Base-by-base conservation (phyloP, 148 eudicot genomes). In the Fagopyrum homotropicum region DNA sequence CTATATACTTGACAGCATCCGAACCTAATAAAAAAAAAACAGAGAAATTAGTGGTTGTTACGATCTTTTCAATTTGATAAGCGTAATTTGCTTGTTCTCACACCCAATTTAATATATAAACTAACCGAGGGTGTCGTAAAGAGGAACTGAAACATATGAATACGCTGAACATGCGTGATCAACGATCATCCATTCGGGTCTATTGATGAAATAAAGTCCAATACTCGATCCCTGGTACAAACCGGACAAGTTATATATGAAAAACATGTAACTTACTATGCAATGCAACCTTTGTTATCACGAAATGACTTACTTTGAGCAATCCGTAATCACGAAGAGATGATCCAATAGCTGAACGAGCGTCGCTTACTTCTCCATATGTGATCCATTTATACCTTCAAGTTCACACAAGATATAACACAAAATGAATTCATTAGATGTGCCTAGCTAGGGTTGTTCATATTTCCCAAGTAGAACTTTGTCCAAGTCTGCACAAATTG, bases 121-220 rank as follows among this genome's bases (percentile, higher is more conserved):
- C 89, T 57, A 77, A 89, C 98, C 98, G 78, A 94, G 90, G 44
- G 98, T 94, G 75, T 94, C 98, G 76, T 94, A 94, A 74, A 94
- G 81, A 73, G 98, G 98, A 70, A 94, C 97, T 76, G 98, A 91
- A 66, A 83, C 75, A 75, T 80, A 89, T 3, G 98, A 94, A 86
- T 91, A 94, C 47, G 97, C 93, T 9, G 97, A 87, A 87, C 98
- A 94, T 55, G 95, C 95, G 81, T 94, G 97, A 84, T 94, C 98
- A 82, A 94, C 95, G 69, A 94, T 82, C 75, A 91, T 71, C 98
- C 98, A 94, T 77, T 94, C 98, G 48, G 98, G 97, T 82, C 90
- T 87, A 84, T 94, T 94, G 56, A 91, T 86, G 72, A 94, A 89
- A 77, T 94, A 94, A 26, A 94, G 90, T 73, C 98, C 68, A 8